Percentiles rank a stretch among this genome's conserved stretches.
Evolutionary conservation across 2,329 filamentous ascomycete genomes (phyloP).

Genomic region (Fusarium compactum): DNA sequence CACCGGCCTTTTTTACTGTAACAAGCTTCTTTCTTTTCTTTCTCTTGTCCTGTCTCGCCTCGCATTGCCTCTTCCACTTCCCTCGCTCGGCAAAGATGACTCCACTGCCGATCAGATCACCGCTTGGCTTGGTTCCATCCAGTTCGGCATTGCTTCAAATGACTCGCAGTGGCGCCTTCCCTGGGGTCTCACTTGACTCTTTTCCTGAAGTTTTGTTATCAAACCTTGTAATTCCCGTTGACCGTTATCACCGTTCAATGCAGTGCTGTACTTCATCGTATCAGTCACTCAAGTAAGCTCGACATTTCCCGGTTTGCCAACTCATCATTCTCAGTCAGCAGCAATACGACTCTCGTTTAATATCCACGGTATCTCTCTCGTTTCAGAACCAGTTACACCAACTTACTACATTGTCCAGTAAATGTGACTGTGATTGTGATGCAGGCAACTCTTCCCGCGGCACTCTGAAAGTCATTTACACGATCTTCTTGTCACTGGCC

Average conservation of each 20-base stretch:
- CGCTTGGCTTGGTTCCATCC: constrained; percentile 7
- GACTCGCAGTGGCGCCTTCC: constrained; percentile 45
- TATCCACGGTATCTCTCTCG: neutral
- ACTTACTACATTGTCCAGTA: neutral
- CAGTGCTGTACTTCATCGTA: constrained; percentile 1
- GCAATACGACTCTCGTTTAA: constrained; percentile 8
- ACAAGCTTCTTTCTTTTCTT: constrained; percentile 11
- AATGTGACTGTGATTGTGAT: constrained; percentile 12
- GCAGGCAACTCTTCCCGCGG: constrained; percentile 20
- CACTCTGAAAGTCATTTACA: neutral
- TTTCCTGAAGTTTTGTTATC: neutral
- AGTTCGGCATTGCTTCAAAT: constrained; percentile 30
- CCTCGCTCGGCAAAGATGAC: constrained; percentile 29
- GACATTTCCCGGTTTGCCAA: constrained; percentile 17
- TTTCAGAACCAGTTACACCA: constrained; percentile 17
- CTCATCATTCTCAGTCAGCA: constrained; percentile 22
- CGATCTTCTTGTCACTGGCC: neutral
- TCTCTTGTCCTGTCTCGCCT: neutral
- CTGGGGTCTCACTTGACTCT: constrained; percentile 15
- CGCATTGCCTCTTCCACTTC: neutral
- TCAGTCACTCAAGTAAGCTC: constrained; percentile 9
- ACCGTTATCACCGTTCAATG: constrained; percentile 1
- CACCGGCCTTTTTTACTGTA: constrained; percentile 32
- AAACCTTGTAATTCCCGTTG: neutral
- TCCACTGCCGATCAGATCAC: constrained; percentile 48